Percentiles rank a stretch among this genome's conserved stretches.
Conservation (phyloP, 2,329 filamentous ascomycete genomes). For the Venturia oleaginea region DNA sequence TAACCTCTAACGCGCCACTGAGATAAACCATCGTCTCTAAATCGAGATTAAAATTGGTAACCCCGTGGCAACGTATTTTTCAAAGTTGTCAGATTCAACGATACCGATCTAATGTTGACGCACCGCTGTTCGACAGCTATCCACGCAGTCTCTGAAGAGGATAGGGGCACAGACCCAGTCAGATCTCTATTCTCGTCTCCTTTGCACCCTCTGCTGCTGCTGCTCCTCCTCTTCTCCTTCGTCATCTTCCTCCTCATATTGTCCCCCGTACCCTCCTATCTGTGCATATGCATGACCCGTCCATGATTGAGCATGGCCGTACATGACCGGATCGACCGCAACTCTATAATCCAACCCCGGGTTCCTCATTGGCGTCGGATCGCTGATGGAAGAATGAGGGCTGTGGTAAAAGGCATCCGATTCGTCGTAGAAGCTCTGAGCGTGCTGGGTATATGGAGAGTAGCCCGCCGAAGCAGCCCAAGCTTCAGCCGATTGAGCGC, state of each 20-base stretch:
- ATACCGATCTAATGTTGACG: too few species aligned
- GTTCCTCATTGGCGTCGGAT: background rate
- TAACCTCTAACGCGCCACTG: background rate
- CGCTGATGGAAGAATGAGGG: background rate
- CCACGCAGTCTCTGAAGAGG: background rate
- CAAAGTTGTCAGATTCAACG: too few species aligned
- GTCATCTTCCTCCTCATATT: background rate
- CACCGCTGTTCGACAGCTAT: background rate
- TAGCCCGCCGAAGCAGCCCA: background rate
- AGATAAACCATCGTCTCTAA: too few species aligned
- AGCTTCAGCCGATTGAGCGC: background rate
- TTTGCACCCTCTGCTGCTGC: background rate
- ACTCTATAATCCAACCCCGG: background rate
- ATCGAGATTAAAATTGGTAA: too few species aligned
- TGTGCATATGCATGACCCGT: constrained; percentile 3
- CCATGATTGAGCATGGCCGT: background rate
- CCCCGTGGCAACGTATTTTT: too few species aligned
- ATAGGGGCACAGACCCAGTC: background rate
- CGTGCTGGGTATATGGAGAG: background rate
- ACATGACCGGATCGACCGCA: background rate
- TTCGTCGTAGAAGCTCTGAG: background rate
- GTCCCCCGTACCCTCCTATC: background rate
- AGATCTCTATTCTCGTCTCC: background rate
- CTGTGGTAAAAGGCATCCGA: background rate
- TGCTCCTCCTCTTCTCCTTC: background rate